A percentile compares a stretch with the other conserved stretches of the same genome.
These are phyloP conservation scores for Metschnikowia drakensbergensis DNA, from an alignment of 805 yeast genomes.

Conservation along the genomic window DNA sequence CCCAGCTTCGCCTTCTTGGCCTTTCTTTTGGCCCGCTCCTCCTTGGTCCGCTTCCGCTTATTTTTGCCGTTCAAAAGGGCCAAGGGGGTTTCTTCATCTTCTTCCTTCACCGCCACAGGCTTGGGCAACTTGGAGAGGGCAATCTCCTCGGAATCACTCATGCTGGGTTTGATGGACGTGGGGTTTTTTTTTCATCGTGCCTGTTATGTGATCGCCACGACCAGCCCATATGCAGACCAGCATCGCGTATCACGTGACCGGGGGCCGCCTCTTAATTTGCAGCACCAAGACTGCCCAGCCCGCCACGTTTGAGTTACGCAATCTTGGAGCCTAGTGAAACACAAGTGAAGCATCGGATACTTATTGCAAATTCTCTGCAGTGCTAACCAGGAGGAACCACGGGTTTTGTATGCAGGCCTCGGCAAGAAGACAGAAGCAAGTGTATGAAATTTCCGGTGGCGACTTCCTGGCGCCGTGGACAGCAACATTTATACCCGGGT, in stretches of 20 bases:
- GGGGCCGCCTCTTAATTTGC: too few species aligned
- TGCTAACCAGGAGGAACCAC: too few species aligned
- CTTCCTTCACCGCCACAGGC: conserved; percentile 8
- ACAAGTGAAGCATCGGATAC: too few species aligned
- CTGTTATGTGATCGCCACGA: conserved; percentile 5
- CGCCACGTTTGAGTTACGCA: too few species aligned
- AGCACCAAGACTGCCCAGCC: too few species aligned
- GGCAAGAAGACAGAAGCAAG: too few species aligned
- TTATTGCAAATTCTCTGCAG: too few species aligned
- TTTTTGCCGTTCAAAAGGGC: conserved; percentile 8
- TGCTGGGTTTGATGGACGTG: conserved; percentile 13
- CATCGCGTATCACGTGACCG: not conserved
- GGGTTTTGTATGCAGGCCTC: too few species aligned
- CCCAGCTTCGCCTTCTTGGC: not conserved
- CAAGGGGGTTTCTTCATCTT: conserved; percentile 19
- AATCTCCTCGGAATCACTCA: conserved; percentile 28
- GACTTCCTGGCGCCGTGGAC: too few species aligned
- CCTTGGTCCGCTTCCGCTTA: conserved; percentile 4
- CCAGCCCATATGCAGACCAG: not conserved
- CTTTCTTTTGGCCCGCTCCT: not conserved
- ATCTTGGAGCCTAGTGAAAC: too few species aligned
- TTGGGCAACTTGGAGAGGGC: conserved; percentile 13
- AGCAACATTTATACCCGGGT: too few species aligned
- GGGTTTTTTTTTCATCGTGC: not conserved
- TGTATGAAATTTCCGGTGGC: too few species aligned